Base-by-base conservation (phyloP, 805 yeast genomes). In the Pichia nanzhaoensis region DNA sequence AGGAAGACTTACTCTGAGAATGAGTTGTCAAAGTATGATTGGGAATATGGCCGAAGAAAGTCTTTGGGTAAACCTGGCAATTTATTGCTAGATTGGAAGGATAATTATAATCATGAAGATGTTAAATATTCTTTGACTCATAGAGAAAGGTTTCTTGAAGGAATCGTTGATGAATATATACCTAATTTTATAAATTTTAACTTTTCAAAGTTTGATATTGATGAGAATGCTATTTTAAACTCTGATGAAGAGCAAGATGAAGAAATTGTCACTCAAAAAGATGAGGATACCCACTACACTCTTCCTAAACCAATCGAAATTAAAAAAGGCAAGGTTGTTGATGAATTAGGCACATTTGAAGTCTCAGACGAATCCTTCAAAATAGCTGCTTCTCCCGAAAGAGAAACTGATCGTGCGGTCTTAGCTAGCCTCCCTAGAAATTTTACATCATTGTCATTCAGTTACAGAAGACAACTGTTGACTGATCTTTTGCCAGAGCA, bases 121-220 rank as follows among this genome's bases (percentile, higher is more conserved):
- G 33, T 43, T 2, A 41, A 36, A 34, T 27, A 32, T 10, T 41
- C 16, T 9, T 14, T 37, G 14, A 18, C 12, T 9, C 21, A 27
- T 20, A 19, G 27, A 19, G 37, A 28, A 19, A n/a, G 36, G 30
- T 10, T 21, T 9, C 32, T 38, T 14, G 47, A 46, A 30, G 89
- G 87, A 1, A 66, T 83, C 52, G 83, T 80, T 55, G 91, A 84
- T 58, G 93, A 85, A 56, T 84, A 84, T 55, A 73, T 85, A 14
- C 91, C 91, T 0, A 85, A 82, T 39, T 66, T 84, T 18, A 34
- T 38, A 19, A 46, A 37, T 24, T 80, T 80, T 36, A 49, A 57
- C 34, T 43, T 56, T 16, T 22, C 46, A 1, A 47, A 46, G 7
- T 59, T 52, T 46, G 55, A 53, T n/a, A 37, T 51, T 28, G 52